phyloP scores from a whole-genome alignment of 2,329 filamentous ascomycete genomes.

The Nothophaeocryptopus gaeumannii region DNA sequence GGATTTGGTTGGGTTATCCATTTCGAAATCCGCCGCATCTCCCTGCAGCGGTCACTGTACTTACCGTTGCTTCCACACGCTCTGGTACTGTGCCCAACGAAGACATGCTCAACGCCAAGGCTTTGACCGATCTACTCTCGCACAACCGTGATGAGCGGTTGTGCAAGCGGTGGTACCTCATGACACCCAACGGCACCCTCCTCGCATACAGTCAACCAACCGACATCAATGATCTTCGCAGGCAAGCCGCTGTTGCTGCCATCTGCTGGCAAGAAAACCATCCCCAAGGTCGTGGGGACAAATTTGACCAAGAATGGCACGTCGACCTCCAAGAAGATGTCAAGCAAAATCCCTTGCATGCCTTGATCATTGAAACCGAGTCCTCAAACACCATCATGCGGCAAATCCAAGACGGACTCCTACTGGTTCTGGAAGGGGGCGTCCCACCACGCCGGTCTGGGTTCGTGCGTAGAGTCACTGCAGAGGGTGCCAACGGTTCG shows the following conservation, averaged over 20 bases:
- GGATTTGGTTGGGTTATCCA: too few species aligned
- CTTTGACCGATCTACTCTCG: constrained; percentile 43
- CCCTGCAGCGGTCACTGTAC: neutral
- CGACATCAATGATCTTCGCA: constrained; percentile 49
- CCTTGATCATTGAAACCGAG: constrained; percentile 48
- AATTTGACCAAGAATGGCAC: constrained; percentile 18
- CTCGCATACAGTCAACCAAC: constrained; percentile 49
- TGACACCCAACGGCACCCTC: constrained; percentile 52
- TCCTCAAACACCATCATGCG: constrained; percentile 47
- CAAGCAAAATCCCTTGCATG: constrained; percentile 35
- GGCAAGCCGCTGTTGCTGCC: constrained; percentile 49
- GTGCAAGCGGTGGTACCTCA: constrained; percentile 46
- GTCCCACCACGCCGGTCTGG: constrained; percentile 42
- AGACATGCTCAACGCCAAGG: constrained; percentile 44
- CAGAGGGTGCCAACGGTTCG: constrained; percentile 41
- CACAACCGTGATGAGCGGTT: constrained; percentile 43
- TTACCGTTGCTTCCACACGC: too few species aligned
- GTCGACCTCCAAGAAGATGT: constrained; percentile 20
- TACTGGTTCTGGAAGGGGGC: constrained; percentile 49
- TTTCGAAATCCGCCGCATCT: too few species aligned
- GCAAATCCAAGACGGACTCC: constrained; percentile 45
- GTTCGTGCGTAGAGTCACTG: constrained; percentile 42
- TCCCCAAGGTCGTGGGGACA: constrained; percentile 10
- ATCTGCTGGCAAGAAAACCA: constrained; percentile 50
- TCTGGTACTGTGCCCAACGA: neutral